Evolutionary conservation across 140 eudicot genomes (phyloP).

Genomic region (Erigeron philadelphicus): DNA sequence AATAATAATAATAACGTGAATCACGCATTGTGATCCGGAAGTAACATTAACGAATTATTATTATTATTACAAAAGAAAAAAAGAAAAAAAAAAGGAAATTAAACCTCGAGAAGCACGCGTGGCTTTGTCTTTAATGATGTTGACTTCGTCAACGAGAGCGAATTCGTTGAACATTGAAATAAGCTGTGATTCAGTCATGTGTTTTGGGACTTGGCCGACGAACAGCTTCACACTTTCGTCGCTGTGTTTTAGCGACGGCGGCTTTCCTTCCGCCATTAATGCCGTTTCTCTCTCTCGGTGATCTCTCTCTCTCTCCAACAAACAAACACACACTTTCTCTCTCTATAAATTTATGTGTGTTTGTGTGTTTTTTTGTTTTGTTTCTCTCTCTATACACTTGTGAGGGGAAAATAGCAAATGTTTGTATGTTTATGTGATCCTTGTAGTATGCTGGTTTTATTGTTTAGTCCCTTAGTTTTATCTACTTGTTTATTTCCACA

Average conservation of each 20-base stretch:
- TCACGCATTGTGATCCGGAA: constrained; percentile 54
- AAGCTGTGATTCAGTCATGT: constrained; percentile 64
- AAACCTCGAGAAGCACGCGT: constrained; percentile 87
- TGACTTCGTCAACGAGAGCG: constrained; percentile 76
- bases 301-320: constrained; percentile 11
- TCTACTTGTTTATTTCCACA: background rate
- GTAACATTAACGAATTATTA: background rate
- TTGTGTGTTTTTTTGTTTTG: constrained; percentile 4
- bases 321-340: constrained; percentile 14
- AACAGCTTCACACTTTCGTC: constrained; percentile 83
- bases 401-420: constrained; percentile 40
- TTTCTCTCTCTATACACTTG: constrained; percentile 21
- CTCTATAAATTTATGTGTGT: constrained; percentile 32
- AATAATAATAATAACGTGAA: constrained; percentile 20
- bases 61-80: constrained; percentile 21
- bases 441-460: background rate
- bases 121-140: constrained; percentile 72
- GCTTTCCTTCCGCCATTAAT: constrained; percentile 68
- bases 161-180: constrained; percentile 57
- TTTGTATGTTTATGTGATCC: constrained; percentile 23
- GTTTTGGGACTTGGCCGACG: constrained; percentile 97
- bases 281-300: constrained; percentile 33
- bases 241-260: constrained; percentile 35
- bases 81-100: background rate
- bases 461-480: background rate